Evolutionary conservation across 164 flowering plant species (phyloP).

Genomic region (Nymphaea colorata): DNA sequence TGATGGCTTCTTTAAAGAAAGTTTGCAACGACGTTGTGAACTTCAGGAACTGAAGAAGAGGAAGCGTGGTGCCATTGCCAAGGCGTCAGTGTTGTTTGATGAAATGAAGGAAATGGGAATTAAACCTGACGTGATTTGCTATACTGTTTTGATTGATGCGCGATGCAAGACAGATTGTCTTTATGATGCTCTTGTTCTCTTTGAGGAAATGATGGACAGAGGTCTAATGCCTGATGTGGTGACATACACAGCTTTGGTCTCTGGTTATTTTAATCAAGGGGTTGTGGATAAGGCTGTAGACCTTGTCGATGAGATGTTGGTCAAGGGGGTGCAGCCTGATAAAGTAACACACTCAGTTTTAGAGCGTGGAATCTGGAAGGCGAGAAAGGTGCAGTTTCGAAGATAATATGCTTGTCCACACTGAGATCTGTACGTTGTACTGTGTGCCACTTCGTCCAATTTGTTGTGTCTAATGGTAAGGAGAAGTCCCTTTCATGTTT

Average conservation of each 20-base stretch:
- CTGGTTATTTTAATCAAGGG: slow-evolving; percentile 34
- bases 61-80: slow-evolving; percentile 7
- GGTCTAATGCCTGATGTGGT: slow-evolving; percentile 58
- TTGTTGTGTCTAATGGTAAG: too few species aligned
- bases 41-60: slow-evolving; percentile 3
- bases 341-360: slow-evolving; percentile 7
- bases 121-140: slow-evolving; percentile 41
- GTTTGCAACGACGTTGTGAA: slow-evolving; percentile 1
- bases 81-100: slow-evolving; percentile 13
- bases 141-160: slow-evolving; percentile 58
- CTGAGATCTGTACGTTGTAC: too few species aligned
- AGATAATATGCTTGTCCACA: not conserved
- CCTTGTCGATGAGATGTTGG: slow-evolving; percentile 38
- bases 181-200: slow-evolving; percentile 40
- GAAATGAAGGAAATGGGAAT: slow-evolving; percentile 38
- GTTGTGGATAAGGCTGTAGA: slow-evolving; percentile 33
- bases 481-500: too few species aligned
- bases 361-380: slow-evolving; percentile 9
- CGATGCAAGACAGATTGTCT: slow-evolving; percentile 31
- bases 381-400: slow-evolving; percentile 7
- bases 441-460: too few species aligned
- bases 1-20: slow-evolving; percentile 26
- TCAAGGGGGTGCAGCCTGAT: slow-evolving; percentile 38
- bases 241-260: slow-evolving; percentile 51
- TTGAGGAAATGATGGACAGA: slow-evolving; percentile 39